Conservation (phyloP, 768 basidiomycete genomes). For the Candolleomyces aberdarensis region DNA sequence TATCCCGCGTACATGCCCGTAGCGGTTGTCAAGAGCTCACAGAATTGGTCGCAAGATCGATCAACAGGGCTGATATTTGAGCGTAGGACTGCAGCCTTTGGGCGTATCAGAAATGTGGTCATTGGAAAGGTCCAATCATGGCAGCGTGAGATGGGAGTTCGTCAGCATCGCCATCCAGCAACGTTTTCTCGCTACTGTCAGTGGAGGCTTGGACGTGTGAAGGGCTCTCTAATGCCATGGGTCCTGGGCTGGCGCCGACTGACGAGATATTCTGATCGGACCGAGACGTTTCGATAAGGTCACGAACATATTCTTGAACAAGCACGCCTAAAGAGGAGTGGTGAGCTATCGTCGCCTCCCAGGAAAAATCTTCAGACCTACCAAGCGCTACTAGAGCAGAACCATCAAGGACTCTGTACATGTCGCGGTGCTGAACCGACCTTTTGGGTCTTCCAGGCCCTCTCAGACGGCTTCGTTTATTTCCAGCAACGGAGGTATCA, state of each 20-base stretch:
- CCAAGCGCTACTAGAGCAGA: constrained; percentile 72
- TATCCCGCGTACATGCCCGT: not conserved
- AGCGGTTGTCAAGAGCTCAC: too few species aligned
- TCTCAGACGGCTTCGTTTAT: not conserved
- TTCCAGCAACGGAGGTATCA: not conserved
- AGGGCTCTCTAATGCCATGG: not conserved
- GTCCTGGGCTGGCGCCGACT: not conserved
- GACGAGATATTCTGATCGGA: not conserved
- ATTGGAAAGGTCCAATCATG: not conserved
- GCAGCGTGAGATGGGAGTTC: not conserved
- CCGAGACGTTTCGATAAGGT: constrained; percentile 25
- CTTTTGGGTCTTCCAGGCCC: constrained; percentile 13
- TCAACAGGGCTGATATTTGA: too few species aligned
- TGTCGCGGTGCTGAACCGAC: constrained; percentile 41
- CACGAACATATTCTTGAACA: constrained; percentile 61
- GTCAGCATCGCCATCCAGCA: not conserved
- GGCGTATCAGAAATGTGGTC: too few species aligned
- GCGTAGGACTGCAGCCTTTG: too few species aligned
- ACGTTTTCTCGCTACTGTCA: not conserved
- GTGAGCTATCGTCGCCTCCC: not conserved
- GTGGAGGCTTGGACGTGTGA: not conserved
- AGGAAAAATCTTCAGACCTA: constrained; percentile 23
- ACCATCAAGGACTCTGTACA: constrained; percentile 76
- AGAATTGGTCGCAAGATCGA: too few species aligned
- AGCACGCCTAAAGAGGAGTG: constrained; percentile 49